phyloP scores from a whole-genome alignment of 345 rosid genomes.

The Populus nigra region DNA sequence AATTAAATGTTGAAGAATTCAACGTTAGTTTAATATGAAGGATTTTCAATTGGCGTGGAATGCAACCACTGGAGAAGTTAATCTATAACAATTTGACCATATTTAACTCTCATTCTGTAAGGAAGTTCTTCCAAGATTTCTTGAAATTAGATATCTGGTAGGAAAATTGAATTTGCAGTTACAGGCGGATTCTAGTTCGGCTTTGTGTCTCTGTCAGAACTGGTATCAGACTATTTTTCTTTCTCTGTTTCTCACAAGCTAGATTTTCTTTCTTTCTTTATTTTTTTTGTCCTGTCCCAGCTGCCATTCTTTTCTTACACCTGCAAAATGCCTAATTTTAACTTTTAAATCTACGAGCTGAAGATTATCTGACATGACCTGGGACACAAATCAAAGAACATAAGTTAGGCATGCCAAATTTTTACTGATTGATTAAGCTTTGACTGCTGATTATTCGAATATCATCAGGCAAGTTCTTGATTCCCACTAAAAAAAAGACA shows the following conservation, averaged over 20 bases:
- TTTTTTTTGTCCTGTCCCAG: neutral
- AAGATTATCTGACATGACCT: neutral
- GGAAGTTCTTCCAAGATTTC: neutral
- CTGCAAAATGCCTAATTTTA: neutral
- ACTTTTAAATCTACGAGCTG: neutral
- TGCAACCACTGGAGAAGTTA: neutral
- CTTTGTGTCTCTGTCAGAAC: neutral
- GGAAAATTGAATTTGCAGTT: neutral
- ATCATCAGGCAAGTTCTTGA: neutral
- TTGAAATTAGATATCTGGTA: neutral
- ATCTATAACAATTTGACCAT: neutral
- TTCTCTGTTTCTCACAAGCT: neutral
- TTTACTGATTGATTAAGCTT: neutral
- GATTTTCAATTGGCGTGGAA: neutral
- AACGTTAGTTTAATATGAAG: neutral
- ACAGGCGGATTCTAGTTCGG: neutral
- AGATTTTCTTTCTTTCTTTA: neutral
- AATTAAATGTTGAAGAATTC: neutral
- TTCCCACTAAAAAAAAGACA: neutral
- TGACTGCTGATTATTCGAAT: neutral
- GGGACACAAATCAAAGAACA: neutral
- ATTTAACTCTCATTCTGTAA: neutral
- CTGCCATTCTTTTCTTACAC: neutral
- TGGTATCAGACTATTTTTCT: neutral
- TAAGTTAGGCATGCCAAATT: constrained; percentile 3